Evolutionary conservation across 1,284 basidiomycete genomes (phyloP).

Genomic region (Crepidotus sp.): DNA sequence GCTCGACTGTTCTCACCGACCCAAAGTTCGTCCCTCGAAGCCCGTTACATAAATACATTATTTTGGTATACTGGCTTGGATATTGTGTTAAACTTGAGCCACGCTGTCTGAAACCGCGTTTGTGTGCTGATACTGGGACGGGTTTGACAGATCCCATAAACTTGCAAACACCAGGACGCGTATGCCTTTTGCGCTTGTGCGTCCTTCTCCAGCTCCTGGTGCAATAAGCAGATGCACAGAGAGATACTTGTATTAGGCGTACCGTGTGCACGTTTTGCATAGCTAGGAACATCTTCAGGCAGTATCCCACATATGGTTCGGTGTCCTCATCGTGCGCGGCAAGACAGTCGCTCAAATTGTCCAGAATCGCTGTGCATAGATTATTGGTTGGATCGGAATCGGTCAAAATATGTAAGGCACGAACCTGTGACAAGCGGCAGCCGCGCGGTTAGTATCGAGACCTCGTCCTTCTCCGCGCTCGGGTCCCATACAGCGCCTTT

Average conservation of each 20-base stretch:
- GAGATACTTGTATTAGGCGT: slow-evolving; percentile 4
- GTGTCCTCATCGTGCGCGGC: slow-evolving; percentile 16
- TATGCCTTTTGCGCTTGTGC: slow-evolving; percentile 10
- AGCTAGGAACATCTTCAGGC: slow-evolving; percentile 25
- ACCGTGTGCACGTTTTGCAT: slow-evolving; percentile 26
- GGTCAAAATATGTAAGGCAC: neutral
- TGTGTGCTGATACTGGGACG: slow-evolving; percentile 1
- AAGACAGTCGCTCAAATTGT: slow-evolving; percentile 21
- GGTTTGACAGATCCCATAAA: neutral
- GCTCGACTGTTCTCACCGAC: too few species aligned
- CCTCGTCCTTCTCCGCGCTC: slow-evolving; percentile 13
- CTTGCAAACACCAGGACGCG: slow-evolving; percentile 7
- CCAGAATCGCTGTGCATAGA: slow-evolving; percentile 23
- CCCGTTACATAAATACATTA: slow-evolving; percentile 7
- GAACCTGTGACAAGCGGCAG: slow-evolving; percentile 25
- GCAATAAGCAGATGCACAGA: neutral
- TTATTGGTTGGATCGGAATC: neutral
- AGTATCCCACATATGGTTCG: slow-evolving; percentile 22
- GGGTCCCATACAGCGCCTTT: slow-evolving; percentile 19
- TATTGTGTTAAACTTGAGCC: neutral
- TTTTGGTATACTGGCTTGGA: too few species aligned
- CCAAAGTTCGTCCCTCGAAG: too few species aligned
- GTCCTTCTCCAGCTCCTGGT: slow-evolving; percentile 6
- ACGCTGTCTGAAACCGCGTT: slow-evolving; percentile 1
- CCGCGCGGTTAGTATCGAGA: slow-evolving; percentile 22